Evolutionary conservation across 1,284 basidiomycete species (phyloP).

Genomic region (Sporisorium sorghi): DNA sequence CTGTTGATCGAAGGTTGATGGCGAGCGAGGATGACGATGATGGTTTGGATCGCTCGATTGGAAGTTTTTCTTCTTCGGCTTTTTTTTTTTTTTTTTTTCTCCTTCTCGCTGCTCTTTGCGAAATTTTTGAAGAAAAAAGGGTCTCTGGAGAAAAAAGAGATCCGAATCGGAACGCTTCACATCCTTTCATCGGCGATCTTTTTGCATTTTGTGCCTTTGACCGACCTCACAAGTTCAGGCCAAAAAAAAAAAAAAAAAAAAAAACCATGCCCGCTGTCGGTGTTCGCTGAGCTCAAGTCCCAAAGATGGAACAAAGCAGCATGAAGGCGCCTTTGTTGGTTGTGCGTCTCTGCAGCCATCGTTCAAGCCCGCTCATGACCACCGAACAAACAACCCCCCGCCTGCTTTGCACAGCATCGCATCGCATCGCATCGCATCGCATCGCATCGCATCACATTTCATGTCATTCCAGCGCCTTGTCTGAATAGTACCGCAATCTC

Average conservation of each 20-base stretch:
- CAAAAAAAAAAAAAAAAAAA: too few species aligned
- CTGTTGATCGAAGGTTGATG: neutral
- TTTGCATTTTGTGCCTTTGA: too few species aligned
- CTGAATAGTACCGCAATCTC: neutral
- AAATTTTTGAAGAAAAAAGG: conserved; percentile 7
- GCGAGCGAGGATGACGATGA: too few species aligned
- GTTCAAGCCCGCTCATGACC: too few species aligned
- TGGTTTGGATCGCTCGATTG: neutral
- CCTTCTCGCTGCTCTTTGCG: too few species aligned
- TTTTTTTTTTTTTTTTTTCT: conserved; percentile 4
- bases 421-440: conserved; percentile 27
- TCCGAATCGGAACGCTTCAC: too few species aligned
- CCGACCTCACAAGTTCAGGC: too few species aligned
- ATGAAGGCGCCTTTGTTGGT: neutral
- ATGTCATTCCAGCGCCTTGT: conserved; percentile 7
- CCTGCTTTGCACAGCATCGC: conserved; percentile 19
- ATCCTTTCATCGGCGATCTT: conserved; percentile 3
- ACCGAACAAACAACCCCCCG: conserved; percentile 2
- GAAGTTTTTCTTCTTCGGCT: conserved; percentile 8
- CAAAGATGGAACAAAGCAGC: neutral
- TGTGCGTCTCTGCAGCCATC: too few species aligned
- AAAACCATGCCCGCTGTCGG: too few species aligned
- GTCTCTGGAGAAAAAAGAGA: conserved; percentile 10
- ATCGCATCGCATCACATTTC: conserved; percentile 26
- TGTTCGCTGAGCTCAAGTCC: neutral